These are phyloP conservation scores for Rhododendron vialii DNA, from an alignment of 148 eudicot genomes.

Conservation along the genomic window DNA sequence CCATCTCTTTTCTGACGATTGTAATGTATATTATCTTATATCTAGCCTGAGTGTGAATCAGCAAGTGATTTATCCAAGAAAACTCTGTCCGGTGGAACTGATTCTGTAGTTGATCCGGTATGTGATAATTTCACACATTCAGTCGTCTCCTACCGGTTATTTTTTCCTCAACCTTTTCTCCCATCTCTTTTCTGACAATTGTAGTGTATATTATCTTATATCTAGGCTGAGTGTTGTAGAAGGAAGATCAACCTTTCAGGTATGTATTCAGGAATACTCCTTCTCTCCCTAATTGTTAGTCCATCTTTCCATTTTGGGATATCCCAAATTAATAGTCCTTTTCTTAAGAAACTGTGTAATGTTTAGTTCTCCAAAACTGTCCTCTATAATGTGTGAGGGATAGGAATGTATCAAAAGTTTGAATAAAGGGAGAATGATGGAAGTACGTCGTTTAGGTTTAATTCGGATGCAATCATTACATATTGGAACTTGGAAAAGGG, in stretches of 20 bases:
- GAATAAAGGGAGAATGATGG: not conserved
- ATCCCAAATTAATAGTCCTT: not conserved
- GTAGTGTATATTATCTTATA: constrained; percentile 4
- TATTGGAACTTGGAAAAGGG: not conserved
- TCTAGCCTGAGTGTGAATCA: constrained; percentile 51
- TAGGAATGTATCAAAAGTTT: not conserved
- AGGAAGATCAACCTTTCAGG: constrained; percentile 45
- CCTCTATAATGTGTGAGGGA: not conserved
- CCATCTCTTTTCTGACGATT: constrained; percentile 17
- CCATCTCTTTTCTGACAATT: constrained; percentile 17
- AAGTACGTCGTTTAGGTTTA: not conserved
- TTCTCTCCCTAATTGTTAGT: not conserved
- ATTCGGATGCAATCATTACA: not conserved
- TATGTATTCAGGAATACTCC: constrained; percentile 17
- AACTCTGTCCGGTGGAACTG: constrained; percentile 2
- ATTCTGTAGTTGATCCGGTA: constrained; percentile 21
- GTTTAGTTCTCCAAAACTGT: not conserved
- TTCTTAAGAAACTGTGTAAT: not conserved
- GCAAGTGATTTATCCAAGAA: constrained; percentile 16
- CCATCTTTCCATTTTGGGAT: not conserved
- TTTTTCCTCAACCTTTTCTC: not conserved
- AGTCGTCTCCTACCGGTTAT: not conserved
- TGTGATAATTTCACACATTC: constrained; percentile 3
- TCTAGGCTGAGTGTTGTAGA: constrained; percentile 65
- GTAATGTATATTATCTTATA: not conserved